Percentiles rank a stretch among this genome's conserved stretches.
Evolutionary conservation across 2,329 filamentous ascomycete genomes (phyloP).

Genomic region (Cladosporium sphaerospermum): DNA sequence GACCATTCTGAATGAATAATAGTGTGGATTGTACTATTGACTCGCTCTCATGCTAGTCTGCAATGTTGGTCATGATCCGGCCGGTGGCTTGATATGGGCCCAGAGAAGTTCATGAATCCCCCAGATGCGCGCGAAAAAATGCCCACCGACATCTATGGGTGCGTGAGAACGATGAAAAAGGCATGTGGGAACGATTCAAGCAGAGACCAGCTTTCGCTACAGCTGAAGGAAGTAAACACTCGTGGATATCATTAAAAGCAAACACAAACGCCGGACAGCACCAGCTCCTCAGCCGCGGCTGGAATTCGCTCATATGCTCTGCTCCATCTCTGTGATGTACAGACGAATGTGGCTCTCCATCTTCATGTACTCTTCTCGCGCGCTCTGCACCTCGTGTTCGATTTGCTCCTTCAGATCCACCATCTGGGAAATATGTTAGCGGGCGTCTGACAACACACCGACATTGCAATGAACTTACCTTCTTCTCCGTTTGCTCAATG

Average conservation of each 20-base stretch:
- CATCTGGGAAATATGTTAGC: conserved; percentile 58
- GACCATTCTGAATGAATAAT: too few relatives aligned
- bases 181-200: too few relatives aligned
- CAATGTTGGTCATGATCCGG: too few relatives aligned
- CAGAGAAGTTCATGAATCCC: too few relatives aligned
- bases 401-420: conserved; percentile 95
- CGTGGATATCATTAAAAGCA: conserved; percentile 9
- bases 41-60: too few relatives aligned
- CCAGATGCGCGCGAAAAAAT: neutral
- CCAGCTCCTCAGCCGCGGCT: neutral
- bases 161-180: too few relatives aligned
- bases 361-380: conserved; percentile 92
- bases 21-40: too few relatives aligned
- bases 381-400: conserved; percentile 83
- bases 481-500: conserved; percentile 98
- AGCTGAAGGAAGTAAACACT: neutral
- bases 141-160: too few relatives aligned
- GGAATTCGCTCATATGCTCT: conserved; percentile 51
- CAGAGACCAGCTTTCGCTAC: too few relatives aligned
- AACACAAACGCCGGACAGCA: neutral
- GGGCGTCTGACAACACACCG: neutral
- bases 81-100: too few relatives aligned
- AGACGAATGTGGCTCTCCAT: conserved; percentile 95
- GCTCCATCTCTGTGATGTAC: conserved; percentile 99
- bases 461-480: conserved; percentile 52